These are phyloP conservation scores for Candida nonsorbophila DNA, from an alignment of 805 yeast genomes.

Conservation along the genomic window DNA sequence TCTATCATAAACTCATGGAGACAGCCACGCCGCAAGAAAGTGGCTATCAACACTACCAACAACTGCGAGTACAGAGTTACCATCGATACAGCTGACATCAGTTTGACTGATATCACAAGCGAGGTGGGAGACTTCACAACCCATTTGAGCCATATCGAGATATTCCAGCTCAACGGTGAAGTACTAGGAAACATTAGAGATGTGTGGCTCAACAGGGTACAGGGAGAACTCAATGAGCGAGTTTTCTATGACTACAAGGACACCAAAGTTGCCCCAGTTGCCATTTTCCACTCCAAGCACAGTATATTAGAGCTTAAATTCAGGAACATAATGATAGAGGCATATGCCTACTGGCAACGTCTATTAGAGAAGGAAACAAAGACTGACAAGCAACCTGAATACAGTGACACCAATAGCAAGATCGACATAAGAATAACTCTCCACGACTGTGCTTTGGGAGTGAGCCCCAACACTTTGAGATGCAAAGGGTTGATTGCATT, in stretches of 20 bases:
- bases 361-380: conserved; percentile 2
- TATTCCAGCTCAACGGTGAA: conserved; percentile 15
- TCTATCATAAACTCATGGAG: conserved; percentile 8
- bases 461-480: conserved; percentile 56
- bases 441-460: conserved; percentile 53
- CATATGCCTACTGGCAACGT: conserved; percentile 10
- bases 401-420: conserved; percentile 1
- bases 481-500: conserved; percentile 51
- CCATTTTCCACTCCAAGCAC: too few relatives aligned
- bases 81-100: conserved; percentile 14
- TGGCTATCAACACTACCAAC: conserved; percentile 11
- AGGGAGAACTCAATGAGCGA: conserved; percentile 3
- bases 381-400: neutral
- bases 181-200: conserved; percentile 17
- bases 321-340: conserved; percentile 4
- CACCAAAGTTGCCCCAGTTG: too few relatives aligned
- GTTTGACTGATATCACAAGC: conserved; percentile 12
- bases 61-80: conserved; percentile 37
- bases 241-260: conserved; percentile 18
- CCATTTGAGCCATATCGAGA: conserved; percentile 9
- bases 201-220: conserved; percentile 12
- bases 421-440: conserved; percentile 30
- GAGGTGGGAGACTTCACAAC: conserved; percentile 21
- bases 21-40: conserved; percentile 11
- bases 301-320: conserved; percentile 5